Conservation (phyloP, 1,284 basidiomycete species). For the Ustilago cynodontis region DNA sequence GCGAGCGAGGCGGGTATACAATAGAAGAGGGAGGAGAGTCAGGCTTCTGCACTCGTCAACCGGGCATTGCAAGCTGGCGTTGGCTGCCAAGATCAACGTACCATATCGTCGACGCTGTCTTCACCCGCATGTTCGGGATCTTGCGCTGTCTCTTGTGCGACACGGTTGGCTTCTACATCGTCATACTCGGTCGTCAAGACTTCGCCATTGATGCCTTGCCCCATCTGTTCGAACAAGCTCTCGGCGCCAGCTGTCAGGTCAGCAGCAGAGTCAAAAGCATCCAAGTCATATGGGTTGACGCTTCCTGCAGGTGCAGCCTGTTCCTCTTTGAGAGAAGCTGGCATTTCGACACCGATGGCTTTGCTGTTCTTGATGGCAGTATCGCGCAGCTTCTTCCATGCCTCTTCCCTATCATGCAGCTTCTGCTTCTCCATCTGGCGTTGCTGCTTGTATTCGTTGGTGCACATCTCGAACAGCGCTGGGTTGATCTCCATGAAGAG, state of each 20-base stretch:
- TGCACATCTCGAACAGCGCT: slow-evolving; percentile 91
- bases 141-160: slow-evolving; percentile 41
- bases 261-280: slow-evolving; percentile 49
- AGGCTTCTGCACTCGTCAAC: background rate
- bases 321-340: slow-evolving; percentile 58
- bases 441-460: slow-evolving; percentile 92
- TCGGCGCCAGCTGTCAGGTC: slow-evolving; percentile 49
- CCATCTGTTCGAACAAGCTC: slow-evolving; percentile 39
- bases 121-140: slow-evolving; percentile 23
- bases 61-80: background rate
- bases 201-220: slow-evolving; percentile 53
- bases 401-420: slow-evolving; percentile 60
- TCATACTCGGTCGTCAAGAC: slow-evolving; percentile 65
- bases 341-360: slow-evolving; percentile 54
- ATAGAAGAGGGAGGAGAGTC: background rate
- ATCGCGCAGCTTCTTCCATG: slow-evolving; percentile 63
- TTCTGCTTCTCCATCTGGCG: slow-evolving; percentile 72
- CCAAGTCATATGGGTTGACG: slow-evolving; percentile 53
- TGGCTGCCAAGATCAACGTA: slow-evolving; percentile 30
- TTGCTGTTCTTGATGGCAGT: slow-evolving; percentile 64
- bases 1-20: background rate
- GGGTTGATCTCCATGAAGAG: slow-evolving; percentile 99
- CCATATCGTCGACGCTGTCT: slow-evolving; percentile 55
- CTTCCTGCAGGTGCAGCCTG: slow-evolving; percentile 54
- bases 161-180: slow-evolving; percentile 53